Base-by-base conservation (phyloP, 75 land plant genomes). In the Sequoiadendron giganteum region DNA sequence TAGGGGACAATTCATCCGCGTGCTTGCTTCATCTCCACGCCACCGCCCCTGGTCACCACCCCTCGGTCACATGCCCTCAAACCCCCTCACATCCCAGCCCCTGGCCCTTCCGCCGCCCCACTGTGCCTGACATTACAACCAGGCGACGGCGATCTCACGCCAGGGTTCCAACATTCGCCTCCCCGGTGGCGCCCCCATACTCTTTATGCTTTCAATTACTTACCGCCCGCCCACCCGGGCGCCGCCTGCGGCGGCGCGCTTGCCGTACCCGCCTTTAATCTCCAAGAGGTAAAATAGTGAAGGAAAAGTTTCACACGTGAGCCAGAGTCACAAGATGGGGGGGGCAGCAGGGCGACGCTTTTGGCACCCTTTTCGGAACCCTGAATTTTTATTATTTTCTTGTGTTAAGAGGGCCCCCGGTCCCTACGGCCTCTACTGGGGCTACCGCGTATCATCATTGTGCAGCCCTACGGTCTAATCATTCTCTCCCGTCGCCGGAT, bases 281-380 rank as follows among this genome's bases (percentile, higher is more conserved):
- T 39, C 77, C 2, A 82, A 40, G 32, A 40, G 10, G 83, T 6
- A 9, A 43, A 47, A 47, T 45, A 82, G 84, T 82, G 84, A 82
- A 82, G 34, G 84, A 45, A 82, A 82, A 82, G 84, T 82, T 82
- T 82, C 84, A 45, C 84, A 82, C 84, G 84, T 82, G 84, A 82
- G 84, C 84, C 45, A 25, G 25, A 39, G 82, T 79, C 45, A 42
- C 45, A 42, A 38, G 3, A 3, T 1, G 21, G 0, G 42, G 13
- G 54, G 13, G 13, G 13, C 13, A 1, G 10, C 9, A 49, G 54
- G 10, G 54, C 54, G 54, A 49, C 54, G 38, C 11, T 73, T 73
- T 30, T 34, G 77, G 10, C 77, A 30, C 34, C 81, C 19, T 47
- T 49, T 49, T 10, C 52, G 1, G 52, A 8, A 49, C 1, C 13